Evolutionary conservation across 164 flowering plant genomes (phyloP).

Genomic region (Tetracentron sinense): DNA sequence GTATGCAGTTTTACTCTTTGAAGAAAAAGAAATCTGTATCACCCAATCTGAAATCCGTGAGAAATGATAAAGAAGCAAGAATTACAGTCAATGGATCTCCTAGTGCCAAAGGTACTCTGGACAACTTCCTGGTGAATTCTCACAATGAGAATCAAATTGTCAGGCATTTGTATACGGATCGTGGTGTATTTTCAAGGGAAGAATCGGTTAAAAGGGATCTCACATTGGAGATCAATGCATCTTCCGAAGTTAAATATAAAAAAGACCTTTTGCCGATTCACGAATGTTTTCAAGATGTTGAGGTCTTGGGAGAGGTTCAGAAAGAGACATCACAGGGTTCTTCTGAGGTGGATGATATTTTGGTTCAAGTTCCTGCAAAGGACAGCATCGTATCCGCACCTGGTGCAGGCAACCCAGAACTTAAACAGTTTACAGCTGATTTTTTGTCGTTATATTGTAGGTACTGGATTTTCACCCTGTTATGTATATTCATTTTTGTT

Average conservation of each 20-base stretch:
- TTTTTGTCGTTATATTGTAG: conserved; percentile 76
- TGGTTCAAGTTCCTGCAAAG: conserved; percentile 8
- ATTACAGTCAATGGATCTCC: conserved; percentile 48
- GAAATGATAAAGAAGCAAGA: conserved; percentile 33
- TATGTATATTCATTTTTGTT: neutral
- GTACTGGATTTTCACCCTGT: conserved; percentile 28
- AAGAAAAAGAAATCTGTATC: conserved; percentile 64
- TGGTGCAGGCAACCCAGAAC: conserved; percentile 38
- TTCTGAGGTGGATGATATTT: conserved; percentile 11
- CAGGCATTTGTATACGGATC: conserved; percentile 7
- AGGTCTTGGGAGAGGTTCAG: conserved; percentile 11
- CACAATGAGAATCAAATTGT: conserved; percentile 23
- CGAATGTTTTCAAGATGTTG: conserved; percentile 12
- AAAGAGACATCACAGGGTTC: conserved; percentile 13
- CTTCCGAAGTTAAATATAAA: conserved; percentile 19
- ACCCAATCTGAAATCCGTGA: conserved; percentile 42
- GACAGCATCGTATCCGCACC: conserved; percentile 15
- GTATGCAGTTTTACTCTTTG: conserved; percentile 61
- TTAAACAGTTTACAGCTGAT: conserved; percentile 54
- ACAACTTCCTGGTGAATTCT: conserved; percentile 45
- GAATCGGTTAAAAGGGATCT: conserved; percentile 45
- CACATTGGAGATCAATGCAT: conserved; percentile 33
- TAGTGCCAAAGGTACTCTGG: conserved; percentile 60
- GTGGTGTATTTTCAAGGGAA: conserved; percentile 15
- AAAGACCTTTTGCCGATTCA: conserved; percentile 3